phyloP scores from a whole-genome alignment of 805 yeast genomes.

The Wickerhamiella sergipiensis region DNA sequence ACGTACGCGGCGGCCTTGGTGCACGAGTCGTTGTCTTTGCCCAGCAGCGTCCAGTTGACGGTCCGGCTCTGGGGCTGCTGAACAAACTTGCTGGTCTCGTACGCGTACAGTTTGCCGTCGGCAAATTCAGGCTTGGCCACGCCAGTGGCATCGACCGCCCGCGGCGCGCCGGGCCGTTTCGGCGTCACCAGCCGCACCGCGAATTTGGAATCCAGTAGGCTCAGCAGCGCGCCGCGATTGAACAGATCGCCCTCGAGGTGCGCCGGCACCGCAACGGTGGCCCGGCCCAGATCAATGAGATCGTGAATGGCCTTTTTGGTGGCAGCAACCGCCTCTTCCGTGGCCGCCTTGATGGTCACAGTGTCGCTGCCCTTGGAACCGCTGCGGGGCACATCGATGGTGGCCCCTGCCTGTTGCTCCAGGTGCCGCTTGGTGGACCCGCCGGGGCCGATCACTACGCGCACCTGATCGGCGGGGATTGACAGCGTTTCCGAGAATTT shows the following conservation, averaged over 20 bases:
- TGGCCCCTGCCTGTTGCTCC: slow-evolving; percentile 55
- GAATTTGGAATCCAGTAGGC: slow-evolving; percentile 37
- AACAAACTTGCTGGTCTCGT: slow-evolving; percentile 20
- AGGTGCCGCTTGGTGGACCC: slow-evolving; percentile 62
- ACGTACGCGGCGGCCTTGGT: slow-evolving; percentile 40
- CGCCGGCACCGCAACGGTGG: slow-evolving; percentile 43
- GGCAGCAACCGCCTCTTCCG: slow-evolving; percentile 45
- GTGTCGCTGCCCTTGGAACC: slow-evolving; percentile 27
- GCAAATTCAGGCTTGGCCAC: slow-evolving; percentile 30
- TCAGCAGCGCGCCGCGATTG: slow-evolving; percentile 52
- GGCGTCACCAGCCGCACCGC: slow-evolving; percentile 35
- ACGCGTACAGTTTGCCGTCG: slow-evolving; percentile 26
- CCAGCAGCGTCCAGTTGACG: slow-evolving; percentile 47
- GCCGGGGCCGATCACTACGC: slow-evolving; percentile 65
- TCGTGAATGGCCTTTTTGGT: slow-evolving; percentile 50
- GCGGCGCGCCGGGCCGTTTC: slow-evolving; percentile 35
- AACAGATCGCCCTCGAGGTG: slow-evolving; percentile 44
- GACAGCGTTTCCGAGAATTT: slow-evolving; percentile 19
- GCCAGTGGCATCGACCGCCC: slow-evolving; percentile 14
- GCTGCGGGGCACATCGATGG: slow-evolving; percentile 52
- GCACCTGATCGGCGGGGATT: slow-evolving; percentile 61
- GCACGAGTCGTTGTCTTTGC: slow-evolving; percentile 35
- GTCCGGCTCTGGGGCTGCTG: slow-evolving; percentile 27
- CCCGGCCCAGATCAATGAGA: slow-evolving; percentile 45
- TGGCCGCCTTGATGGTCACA: slow-evolving; percentile 46